A percentile compares a stretch with the other conserved stretches of the same genome.
phyloP scores from a whole-genome alignment of 495 filamentous ascomycete genomes.

The Aspergillus sparsus region DNA sequence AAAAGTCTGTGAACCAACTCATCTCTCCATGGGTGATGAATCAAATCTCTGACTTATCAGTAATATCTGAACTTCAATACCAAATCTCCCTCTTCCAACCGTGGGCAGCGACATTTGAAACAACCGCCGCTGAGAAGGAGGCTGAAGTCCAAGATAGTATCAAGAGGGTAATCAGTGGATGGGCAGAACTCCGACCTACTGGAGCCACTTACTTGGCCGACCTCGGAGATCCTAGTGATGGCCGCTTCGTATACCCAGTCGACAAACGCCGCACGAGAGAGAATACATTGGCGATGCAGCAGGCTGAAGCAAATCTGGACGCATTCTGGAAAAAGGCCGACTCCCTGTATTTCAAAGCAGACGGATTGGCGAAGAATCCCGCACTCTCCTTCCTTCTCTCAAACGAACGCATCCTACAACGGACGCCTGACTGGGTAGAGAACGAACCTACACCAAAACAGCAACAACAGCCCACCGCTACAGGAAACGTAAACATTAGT shows the following conservation, averaged over 20 bases:
- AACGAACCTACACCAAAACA: slow-evolving; percentile 29
- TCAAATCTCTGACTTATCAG: slow-evolving; percentile 43
- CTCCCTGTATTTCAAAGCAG: slow-evolving; percentile 8
- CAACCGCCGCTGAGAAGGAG: slow-evolving; percentile 18
- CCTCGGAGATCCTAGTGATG: slow-evolving; percentile 28
- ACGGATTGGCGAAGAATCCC: slow-evolving; percentile 18
- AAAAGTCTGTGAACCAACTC: slow-evolving; percentile 33
- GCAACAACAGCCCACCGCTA: slow-evolving; percentile 9
- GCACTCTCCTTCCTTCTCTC: slow-evolving; percentile 31
- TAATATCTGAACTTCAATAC: slow-evolving; percentile 38
- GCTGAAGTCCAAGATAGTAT: slow-evolving; percentile 30
- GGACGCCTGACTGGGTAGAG: slow-evolving; percentile 51
- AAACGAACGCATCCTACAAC: slow-evolving; percentile 35
- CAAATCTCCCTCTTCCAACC: slow-evolving; percentile 50
- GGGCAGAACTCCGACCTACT: no score
- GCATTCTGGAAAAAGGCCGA: slow-evolving; percentile 48
- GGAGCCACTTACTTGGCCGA: neutral
- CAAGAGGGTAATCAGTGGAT: neutral
- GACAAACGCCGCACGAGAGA: slow-evolving; percentile 47
- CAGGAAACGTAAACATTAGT: no score
- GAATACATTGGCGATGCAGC: slow-evolving; percentile 41
- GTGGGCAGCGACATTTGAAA: slow-evolving; percentile 43
- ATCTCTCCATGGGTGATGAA: slow-evolving; percentile 40
- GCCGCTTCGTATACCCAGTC: slow-evolving; percentile 48
- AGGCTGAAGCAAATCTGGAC: slow-evolving; percentile 51